A percentile compares a stretch with the other conserved stretches of the same genome.
phyloP scores from a whole-genome alignment of 2,329 filamentous ascomycete genomes.

The Fragosphaeria purpurea region DNA sequence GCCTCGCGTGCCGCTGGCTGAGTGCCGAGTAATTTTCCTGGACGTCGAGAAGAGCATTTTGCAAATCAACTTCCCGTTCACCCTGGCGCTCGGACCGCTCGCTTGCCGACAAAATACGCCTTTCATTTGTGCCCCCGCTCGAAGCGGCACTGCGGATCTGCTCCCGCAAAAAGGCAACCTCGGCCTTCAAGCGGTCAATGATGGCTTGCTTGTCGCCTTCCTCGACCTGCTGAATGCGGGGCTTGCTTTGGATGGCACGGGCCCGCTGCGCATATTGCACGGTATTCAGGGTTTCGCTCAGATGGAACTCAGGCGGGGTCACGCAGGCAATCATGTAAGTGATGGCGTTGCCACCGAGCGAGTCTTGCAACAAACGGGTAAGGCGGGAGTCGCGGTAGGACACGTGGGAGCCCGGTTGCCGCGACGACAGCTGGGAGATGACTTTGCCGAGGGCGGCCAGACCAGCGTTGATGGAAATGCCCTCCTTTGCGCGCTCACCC shows the following conservation, averaged over 20 bases:
- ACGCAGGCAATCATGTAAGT: slow-evolving; percentile 99
- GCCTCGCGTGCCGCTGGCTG: slow-evolving; percentile 85
- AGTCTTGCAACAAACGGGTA: slow-evolving; percentile 90
- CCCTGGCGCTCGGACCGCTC: slow-evolving; percentile 71
- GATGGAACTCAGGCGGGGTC: slow-evolving; percentile 89
- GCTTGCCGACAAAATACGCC: slow-evolving; percentile 44
- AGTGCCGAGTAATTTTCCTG: slow-evolving; percentile 93
- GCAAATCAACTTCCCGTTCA: slow-evolving; percentile 79
- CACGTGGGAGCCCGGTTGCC: slow-evolving; percentile 77
- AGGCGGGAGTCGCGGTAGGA: slow-evolving; percentile 98
- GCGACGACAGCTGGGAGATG: slow-evolving; percentile 92
- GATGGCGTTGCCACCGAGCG: slow-evolving; percentile 89
- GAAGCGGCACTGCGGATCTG: slow-evolving; percentile 76
- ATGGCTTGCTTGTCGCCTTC: slow-evolving; percentile 89
- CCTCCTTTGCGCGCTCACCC: slow-evolving; percentile 87
- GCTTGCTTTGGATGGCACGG: slow-evolving; percentile 93
- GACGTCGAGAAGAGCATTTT: slow-evolving; percentile 83
- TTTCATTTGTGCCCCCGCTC: slow-evolving; percentile 44
- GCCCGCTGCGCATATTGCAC: slow-evolving; percentile 95
- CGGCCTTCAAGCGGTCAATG: slow-evolving; percentile 86
- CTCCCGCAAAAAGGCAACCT: slow-evolving; percentile 86
- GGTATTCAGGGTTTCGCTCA: slow-evolving; percentile 95
- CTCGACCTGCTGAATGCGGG: slow-evolving; percentile 86
- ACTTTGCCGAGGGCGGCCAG: slow-evolving; percentile 93
- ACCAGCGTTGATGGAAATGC: slow-evolving; percentile 96